Evolutionary conservation across 2,329 filamentous ascomycete species (phyloP).

Genomic region (Thelonectria rubi): DNA sequence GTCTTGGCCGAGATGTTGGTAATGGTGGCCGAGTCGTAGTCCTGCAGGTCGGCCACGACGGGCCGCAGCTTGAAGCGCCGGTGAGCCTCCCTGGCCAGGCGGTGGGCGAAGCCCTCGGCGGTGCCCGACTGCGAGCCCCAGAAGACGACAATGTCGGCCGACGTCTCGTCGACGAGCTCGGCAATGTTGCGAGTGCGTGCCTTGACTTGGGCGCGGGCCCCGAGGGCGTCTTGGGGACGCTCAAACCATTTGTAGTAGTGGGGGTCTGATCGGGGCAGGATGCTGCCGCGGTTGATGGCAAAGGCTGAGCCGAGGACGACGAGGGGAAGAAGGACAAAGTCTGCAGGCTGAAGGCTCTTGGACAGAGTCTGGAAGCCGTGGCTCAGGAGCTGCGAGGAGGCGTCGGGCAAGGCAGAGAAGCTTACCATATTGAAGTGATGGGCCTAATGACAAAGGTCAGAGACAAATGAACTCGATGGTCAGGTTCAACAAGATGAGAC

Average conservation of each 20-base stretch:
- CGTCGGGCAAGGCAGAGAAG: background rate
- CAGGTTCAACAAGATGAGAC: too few relatives aligned
- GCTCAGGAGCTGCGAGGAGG: background rate
- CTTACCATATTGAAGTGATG: constrained; percentile 7
- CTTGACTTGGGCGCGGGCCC: background rate
- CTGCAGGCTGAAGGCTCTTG: constrained; percentile 5
- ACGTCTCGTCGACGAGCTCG: constrained; percentile 2
- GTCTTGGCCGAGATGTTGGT: background rate
- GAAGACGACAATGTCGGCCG: constrained; percentile 18
- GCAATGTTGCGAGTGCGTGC: constrained; percentile 14
- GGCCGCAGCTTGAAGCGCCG: constrained; percentile 18
- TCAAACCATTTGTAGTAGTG: constrained; percentile 21
- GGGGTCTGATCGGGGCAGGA: constrained; percentile 16
- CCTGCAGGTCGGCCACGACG: constrained; percentile 14
- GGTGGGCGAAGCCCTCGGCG: constrained; percentile 19
- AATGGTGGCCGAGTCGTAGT: constrained; percentile 14
- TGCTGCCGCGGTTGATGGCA: constrained; percentile 19
- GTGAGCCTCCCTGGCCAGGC: constrained; percentile 17
- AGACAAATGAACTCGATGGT: background rate
- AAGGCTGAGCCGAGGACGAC: constrained; percentile 15
- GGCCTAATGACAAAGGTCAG: background rate
- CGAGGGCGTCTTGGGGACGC: constrained; percentile 3
- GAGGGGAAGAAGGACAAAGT: constrained; percentile 19
- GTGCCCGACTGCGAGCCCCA: constrained; percentile 24
- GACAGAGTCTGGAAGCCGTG: constrained; percentile 17